Percentiles rank a stretch among this genome's conserved stretches.
Evolutionary conservation across 2,329 filamentous ascomycete species (phyloP).

Genomic region (Alternaria brassicicola): DNA sequence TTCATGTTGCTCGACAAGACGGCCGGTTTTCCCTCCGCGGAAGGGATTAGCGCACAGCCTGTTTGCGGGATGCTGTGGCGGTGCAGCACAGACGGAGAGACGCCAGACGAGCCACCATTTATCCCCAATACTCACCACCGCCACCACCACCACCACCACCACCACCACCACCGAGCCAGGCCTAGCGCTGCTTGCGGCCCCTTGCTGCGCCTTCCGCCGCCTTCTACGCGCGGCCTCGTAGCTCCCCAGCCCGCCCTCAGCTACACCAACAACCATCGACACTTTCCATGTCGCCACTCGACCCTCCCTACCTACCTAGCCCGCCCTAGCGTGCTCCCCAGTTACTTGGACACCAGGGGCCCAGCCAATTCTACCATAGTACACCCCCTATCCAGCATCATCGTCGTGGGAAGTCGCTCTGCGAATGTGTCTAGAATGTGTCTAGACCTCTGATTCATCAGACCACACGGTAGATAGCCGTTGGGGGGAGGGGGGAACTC

Average conservation of each 20-base stretch:
- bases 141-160: neutral
- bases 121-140: neutral
- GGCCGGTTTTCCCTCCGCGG: conserved; percentile 7
- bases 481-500: neutral
- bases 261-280: no score
- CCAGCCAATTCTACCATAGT: neutral
- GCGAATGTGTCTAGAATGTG: neutral
- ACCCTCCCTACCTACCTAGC: no score
- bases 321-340: neutral
- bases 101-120: neutral
- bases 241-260: neutral
- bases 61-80: conserved; percentile 19
- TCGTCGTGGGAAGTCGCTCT: neutral
- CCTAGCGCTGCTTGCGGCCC: neutral
- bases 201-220: neutral
- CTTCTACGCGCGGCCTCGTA: neutral
- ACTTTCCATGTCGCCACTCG: no score
- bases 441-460: neutral
- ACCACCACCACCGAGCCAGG: neutral
- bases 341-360: neutral
- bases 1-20: conserved; percentile 24
- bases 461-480: neutral
- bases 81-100: neutral
- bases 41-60: conserved; percentile 16
- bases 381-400: neutral